Evolutionary conservation across 2,329 filamentous ascomycete genomes (phyloP).

Genomic region (Beauveria brongniartii): DNA sequence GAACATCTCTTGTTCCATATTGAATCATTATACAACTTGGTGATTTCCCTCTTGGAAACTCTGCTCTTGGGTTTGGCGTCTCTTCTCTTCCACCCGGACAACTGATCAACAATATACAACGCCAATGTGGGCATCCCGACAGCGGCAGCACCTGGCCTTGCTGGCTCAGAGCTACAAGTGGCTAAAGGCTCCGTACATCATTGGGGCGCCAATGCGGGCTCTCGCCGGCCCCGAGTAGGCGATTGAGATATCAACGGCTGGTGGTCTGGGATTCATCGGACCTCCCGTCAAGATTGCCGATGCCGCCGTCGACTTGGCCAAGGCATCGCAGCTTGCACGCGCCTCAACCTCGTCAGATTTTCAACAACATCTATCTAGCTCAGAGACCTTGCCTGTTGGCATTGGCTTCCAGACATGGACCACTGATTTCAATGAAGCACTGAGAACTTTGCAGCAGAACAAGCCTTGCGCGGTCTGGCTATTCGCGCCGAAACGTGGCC

Average conservation of each 20-base stretch:
- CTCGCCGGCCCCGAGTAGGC: slow-evolving; percentile 50
- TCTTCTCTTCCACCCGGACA: too few species aligned
- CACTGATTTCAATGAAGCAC: slow-evolving; percentile 26
- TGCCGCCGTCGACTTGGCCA: slow-evolving; percentile 23
- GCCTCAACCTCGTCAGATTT: slow-evolving; percentile 13
- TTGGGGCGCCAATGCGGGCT: slow-evolving; percentile 60
- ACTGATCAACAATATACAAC: too few species aligned
- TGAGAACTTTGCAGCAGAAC: slow-evolving; percentile 22
- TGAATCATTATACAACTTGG: too few species aligned
- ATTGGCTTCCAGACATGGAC: slow-evolving; percentile 41
- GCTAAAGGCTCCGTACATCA: slow-evolving; percentile 40
- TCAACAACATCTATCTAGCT: not conserved
- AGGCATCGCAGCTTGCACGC: slow-evolving; percentile 18
- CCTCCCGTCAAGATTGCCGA: slow-evolving; percentile 27
- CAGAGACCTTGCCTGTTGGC: slow-evolving; percentile 33
- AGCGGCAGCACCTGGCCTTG: not conserved
- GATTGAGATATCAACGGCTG: slow-evolving; percentile 58
- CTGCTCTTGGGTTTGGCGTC: too few species aligned
- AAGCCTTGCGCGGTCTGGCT: slow-evolving; percentile 37
- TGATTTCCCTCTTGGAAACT: too few species aligned
- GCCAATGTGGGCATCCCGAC: not conserved
- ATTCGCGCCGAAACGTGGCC: slow-evolving; percentile 33
- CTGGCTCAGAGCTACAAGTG: slow-evolving; percentile 19
- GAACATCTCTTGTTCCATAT: too few species aligned
- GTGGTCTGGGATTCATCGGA: slow-evolving; percentile 52